phyloP scores from a whole-genome alignment of 2,329 filamentous ascomycete species.

The Fusarium foetens region DNA sequence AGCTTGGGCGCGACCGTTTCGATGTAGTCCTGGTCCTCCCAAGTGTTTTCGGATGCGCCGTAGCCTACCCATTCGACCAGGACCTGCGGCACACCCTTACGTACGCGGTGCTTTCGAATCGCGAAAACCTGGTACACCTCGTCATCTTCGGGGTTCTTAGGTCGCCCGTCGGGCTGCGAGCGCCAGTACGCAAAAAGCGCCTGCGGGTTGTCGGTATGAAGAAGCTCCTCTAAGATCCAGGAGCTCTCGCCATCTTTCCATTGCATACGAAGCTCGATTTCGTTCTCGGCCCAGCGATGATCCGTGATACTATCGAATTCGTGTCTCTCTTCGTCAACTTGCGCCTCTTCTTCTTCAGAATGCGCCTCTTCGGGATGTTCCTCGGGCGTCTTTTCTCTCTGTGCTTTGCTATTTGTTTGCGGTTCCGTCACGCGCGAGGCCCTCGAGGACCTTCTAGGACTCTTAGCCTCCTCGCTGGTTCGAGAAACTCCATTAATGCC shows the following conservation, averaged over 20 bases:
- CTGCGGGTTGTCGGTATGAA: constrained; percentile 49
- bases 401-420: not conserved
- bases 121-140: constrained; percentile 48
- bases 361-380: not conserved
- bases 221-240: constrained; percentile 49
- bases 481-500: not conserved
- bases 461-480: too few species aligned
- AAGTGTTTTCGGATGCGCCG: constrained; percentile 43
- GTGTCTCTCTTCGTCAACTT: not conserved
- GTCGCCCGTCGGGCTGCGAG: constrained; percentile 43
- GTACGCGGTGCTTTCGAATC: constrained; percentile 47
- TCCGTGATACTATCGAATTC: constrained; percentile 35
- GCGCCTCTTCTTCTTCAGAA: not conserved
- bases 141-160: constrained; percentile 44
- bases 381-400: not conserved
- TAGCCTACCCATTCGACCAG: constrained; percentile 53
- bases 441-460: not conserved
- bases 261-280: constrained; percentile 47
- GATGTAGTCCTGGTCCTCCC: constrained; percentile 44
- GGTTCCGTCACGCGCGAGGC: not conserved
- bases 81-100: constrained; percentile 42
- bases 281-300: constrained; percentile 46
- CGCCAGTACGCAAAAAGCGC: constrained; percentile 50
- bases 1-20: constrained; percentile 43
- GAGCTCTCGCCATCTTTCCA: constrained; percentile 47